Base-by-base conservation (phyloP, 2,329 filamentous ascomycete genomes). In the Orbilia blumenaviensis region DNA sequence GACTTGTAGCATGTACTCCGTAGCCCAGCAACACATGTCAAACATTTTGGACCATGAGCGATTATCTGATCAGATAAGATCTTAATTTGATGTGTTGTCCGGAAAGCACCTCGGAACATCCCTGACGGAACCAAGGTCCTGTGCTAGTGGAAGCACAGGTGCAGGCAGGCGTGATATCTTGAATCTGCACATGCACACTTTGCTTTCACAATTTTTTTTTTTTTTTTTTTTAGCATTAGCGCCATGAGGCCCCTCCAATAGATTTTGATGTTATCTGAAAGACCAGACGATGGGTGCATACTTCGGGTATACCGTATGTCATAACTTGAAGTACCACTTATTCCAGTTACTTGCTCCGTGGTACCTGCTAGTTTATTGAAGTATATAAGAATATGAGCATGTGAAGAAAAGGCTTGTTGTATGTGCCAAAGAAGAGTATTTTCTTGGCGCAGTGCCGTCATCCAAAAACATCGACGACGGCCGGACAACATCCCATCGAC, bases 181-280 rank as follows among this genome's bases (percentile, higher is more conserved):
- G 52, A 54, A 56, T 38, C 16, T 56, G 52, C 52, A 56, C 52
- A 56, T 56, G 52, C 52, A 56, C 52, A 18, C 52, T 56, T 56
- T 56, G 29, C 52, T 38, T 56, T 56, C 52, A 56, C 52, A 56
- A 36, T 56, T 56, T 56, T 56, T 56, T 32, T n/a, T n/a, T n/a
- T n/a, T n/a, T n/a, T n/a, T n/a, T n/a, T n/a, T n/a, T n/a, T n/a
- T n/a, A n/a, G 42, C 27, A 27, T 27, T 54, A 54, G 27, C 48
- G 48, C 27, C 48, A 54, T 12, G 14, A 32, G n/a, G 12, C 48
- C 48, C 48, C 48, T 32, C 48, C 48, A 54, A 54, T 54, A 27
- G n/a, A n/a, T n/a, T n/a, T n/a, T n/a, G n/a, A n/a, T n/a, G n/a
- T n/a, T n/a, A n/a, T n/a, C n/a, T n/a, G n/a, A n/a, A n/a, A n/a